Percentiles rank a stretch among this genome's conserved stretches.
Conservation (phyloP, 352 stramenopile species). For the Phytophthora sp. region DNA sequence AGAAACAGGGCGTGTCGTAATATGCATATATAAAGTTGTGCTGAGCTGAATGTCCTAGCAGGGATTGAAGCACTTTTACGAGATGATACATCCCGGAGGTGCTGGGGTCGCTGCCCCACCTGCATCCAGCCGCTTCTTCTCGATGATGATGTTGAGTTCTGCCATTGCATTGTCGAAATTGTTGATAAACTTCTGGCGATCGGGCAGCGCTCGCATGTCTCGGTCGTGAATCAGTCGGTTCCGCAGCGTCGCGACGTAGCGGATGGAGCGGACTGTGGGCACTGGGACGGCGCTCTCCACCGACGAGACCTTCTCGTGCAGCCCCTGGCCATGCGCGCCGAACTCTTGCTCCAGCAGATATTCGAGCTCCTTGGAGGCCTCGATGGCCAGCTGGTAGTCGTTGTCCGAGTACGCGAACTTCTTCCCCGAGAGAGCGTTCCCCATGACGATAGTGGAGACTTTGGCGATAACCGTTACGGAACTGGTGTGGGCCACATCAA, state of each 20-base stretch:
- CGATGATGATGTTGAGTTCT: conserved; percentile 64
- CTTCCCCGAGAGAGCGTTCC: conserved; percentile 22
- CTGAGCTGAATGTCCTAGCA: not conserved
- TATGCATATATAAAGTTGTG: conserved; percentile 11
- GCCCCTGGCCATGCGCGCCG: conserved; percentile 61
- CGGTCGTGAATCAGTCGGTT: conserved; percentile 86
- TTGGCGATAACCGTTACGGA: not conserved
- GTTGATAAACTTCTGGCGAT: conserved; percentile 68
- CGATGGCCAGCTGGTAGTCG: conserved; percentile 86
- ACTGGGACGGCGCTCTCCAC: conserved; percentile 48
- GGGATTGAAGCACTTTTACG: conserved; percentile 1
- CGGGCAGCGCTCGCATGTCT: conserved; percentile 57
- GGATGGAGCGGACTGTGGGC: conserved; percentile 66
- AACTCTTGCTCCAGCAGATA: conserved; percentile 69
- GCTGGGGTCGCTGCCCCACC: not conserved
- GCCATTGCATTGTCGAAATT: conserved; percentile 64
- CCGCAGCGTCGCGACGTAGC: conserved; percentile 80
- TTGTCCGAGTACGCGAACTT: conserved; percentile 55
- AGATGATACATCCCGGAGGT: conserved; percentile 39
- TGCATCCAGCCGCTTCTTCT: conserved; percentile 56
- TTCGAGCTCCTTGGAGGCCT: conserved; percentile 85
- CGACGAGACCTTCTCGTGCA: conserved; percentile 78
- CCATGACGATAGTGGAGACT: conserved; percentile 13
- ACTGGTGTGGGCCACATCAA: conserved; percentile 1
- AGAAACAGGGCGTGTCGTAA: no score